A percentile compares a stretch with the other conserved stretches of the same genome.
Conservation (phyloP, 78 protist species). For the Dictyostelium firmibasis region DNA sequence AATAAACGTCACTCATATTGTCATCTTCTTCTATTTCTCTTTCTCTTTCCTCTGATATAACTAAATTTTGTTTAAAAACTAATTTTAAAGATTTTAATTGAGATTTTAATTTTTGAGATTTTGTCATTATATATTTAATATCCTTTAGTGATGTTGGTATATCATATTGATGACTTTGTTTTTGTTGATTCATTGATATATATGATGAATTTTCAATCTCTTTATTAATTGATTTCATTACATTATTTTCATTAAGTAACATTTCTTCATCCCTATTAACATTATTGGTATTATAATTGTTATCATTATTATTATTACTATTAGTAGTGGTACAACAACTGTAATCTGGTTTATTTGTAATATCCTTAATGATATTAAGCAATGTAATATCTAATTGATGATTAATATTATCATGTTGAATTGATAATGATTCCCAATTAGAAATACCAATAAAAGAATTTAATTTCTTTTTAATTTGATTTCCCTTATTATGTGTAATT, state of each 20-base stretch:
- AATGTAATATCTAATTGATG: conserved; percentile 32
- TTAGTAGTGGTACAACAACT: background rate
- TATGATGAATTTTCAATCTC: conserved; percentile 4
- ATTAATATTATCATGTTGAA: conserved; percentile 36
- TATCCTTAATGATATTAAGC: background rate
- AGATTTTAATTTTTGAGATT: background rate
- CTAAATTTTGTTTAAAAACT: background rate
- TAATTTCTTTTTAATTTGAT: conserved; percentile 4
- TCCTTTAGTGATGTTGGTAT: background rate
- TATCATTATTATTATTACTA: background rate
- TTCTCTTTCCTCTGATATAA: background rate
- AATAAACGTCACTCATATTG: background rate
- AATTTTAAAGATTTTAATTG: background rate
- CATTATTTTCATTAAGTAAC: background rate
- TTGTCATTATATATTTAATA: background rate
- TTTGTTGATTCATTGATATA: background rate
- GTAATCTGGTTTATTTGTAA: background rate
- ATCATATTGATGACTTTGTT: background rate
- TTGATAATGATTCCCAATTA: conserved; percentile 35
- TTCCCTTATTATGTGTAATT: conserved; percentile 30
- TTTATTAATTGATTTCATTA: background rate
- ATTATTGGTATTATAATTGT: background rate
- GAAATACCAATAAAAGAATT: background rate
- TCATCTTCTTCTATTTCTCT: background rate
- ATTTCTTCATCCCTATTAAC: background rate